These are phyloP conservation scores for Delphinella strobiligena DNA, from an alignment of 2,329 filamentous ascomycete genomes.

Conservation along the genomic window DNA sequence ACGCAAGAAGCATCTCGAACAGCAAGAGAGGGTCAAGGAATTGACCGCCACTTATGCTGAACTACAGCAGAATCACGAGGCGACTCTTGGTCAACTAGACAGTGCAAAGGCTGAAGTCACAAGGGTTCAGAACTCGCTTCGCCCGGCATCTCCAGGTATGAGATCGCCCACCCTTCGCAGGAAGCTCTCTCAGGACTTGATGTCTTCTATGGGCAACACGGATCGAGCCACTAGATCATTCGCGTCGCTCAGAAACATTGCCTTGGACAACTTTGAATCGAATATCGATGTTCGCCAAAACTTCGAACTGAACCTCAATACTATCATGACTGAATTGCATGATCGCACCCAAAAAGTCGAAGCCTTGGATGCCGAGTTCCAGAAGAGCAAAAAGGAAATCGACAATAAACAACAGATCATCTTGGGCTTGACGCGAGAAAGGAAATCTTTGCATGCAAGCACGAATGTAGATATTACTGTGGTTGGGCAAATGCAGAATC, in stretches of 20 bases:
- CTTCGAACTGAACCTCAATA: slow-evolving; percentile 83
- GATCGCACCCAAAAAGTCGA: slow-evolving; percentile 79
- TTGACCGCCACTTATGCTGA: slow-evolving; percentile 71
- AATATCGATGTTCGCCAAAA: slow-evolving; percentile 78
- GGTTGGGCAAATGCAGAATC: slow-evolving; percentile 74
- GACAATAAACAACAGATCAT: slow-evolving; percentile 95
- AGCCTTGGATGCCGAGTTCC: slow-evolving; percentile 74
- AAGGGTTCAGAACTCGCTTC: slow-evolving; percentile 40
- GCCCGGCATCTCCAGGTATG: slow-evolving; percentile 12
- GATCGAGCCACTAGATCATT: slow-evolving; percentile 89
- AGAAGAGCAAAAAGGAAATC: slow-evolving; percentile 84
- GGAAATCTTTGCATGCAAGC: slow-evolving; percentile 70
- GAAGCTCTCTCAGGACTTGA: slow-evolving; percentile 82
- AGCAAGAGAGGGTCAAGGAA: slow-evolving; percentile 60
- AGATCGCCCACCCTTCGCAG: slow-evolving; percentile 68
- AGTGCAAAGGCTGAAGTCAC: slow-evolving; percentile 79
- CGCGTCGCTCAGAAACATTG: slow-evolving; percentile 78
- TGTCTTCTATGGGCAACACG: slow-evolving; percentile 43
- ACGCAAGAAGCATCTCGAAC: slow-evolving; percentile 58
- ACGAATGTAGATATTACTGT: slow-evolving; percentile 86
- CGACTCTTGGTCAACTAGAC: slow-evolving; percentile 75
- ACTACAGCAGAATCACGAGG: slow-evolving; percentile 69
- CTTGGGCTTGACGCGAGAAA: slow-evolving; percentile 80
- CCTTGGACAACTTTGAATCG: slow-evolving; percentile 70
- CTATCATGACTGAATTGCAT: slow-evolving; percentile 86